These are phyloP conservation scores for Paramyrothecium roridum DNA, from an alignment of 2,329 filamentous ascomycete genomes.

Conservation along the genomic window DNA sequence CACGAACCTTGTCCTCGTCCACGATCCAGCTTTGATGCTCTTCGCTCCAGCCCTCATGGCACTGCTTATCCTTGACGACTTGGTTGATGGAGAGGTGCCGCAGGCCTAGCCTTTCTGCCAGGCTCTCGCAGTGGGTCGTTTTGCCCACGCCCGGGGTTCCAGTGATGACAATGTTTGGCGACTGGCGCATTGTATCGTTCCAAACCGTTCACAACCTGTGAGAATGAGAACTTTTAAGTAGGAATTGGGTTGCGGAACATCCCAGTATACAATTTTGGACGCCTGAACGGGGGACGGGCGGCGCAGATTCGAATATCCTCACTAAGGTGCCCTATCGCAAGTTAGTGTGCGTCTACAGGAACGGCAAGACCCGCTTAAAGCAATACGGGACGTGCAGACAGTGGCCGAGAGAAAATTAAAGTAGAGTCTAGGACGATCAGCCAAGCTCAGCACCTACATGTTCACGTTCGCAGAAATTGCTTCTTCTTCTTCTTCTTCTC, in stretches of 20 bases:
- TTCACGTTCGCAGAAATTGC: too few relatives aligned
- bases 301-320: too few relatives aligned
- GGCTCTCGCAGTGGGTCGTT: slow-evolving; percentile 82
- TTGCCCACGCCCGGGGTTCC: slow-evolving; percentile 96
- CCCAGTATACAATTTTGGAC: too few relatives aligned
- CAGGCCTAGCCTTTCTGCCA: slow-evolving; percentile 73
- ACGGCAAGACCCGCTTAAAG: too few relatives aligned
- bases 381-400: too few relatives aligned
- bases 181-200: slow-evolving; percentile 37
- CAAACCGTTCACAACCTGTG: background rate
- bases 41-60: slow-evolving; percentile 85
- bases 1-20: slow-evolving; percentile 84
- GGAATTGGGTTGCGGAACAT: slow-evolving; percentile 12
- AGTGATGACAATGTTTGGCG: slow-evolving; percentile 90
- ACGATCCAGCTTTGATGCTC: slow-evolving; percentile 87
- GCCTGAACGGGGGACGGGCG: too few relatives aligned
- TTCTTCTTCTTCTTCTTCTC: too few relatives aligned
- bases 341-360: too few relatives aligned
- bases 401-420: too few relatives aligned
- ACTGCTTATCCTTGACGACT: slow-evolving; percentile 82
- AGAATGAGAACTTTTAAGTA: background rate
- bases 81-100: slow-evolving; percentile 87
- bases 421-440: too few relatives aligned
- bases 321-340: too few relatives aligned
- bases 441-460: too few relatives aligned